These are phyloP conservation scores for Graphiopsis chlorocephala DNA, from an alignment of 2,329 filamentous ascomycete species.

Conservation along the genomic window DNA sequence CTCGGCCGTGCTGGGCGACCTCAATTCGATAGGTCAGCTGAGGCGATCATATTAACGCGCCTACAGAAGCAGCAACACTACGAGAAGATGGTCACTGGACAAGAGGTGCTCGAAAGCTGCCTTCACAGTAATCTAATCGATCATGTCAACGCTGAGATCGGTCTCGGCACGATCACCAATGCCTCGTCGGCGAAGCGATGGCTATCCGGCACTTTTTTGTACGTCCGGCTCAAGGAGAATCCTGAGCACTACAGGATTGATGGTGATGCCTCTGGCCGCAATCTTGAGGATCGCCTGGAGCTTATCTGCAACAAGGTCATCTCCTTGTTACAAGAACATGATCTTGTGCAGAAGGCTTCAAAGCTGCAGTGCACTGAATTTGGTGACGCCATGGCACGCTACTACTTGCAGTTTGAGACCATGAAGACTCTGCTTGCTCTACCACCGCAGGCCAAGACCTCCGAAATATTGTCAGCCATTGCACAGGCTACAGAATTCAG, in stretches of 20 bases:
- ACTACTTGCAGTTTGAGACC: constrained; percentile 75
- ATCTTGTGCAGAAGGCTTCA: constrained; percentile 52
- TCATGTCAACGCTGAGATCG: constrained; percentile 81
- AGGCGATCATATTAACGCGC: constrained; percentile 76
- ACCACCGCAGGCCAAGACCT: constrained; percentile 58
- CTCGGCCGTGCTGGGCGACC: constrained; percentile 78
- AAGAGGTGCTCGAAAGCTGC: constrained; percentile 72
- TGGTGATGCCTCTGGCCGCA: constrained; percentile 47
- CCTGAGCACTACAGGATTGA: constrained; percentile 68
- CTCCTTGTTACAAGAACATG: constrained; percentile 58
- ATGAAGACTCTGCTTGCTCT: constrained; percentile 70
- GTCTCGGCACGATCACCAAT: constrained; percentile 68
- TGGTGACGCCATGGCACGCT: constrained; percentile 77
- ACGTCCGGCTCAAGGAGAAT: constrained; percentile 69
- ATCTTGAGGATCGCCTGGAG: constrained; percentile 63
- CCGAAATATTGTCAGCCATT: constrained; percentile 65
- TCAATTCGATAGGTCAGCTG: constrained; percentile 74
- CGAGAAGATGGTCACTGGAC: constrained; percentile 69
- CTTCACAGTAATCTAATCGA: constrained; percentile 77
- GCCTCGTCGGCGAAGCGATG: constrained; percentile 66
- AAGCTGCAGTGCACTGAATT: constrained; percentile 65
- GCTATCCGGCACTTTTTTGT: constrained; percentile 75
- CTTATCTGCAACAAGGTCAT: constrained; percentile 70
- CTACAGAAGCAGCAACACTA: constrained; percentile 64
- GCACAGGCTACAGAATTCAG: constrained; percentile 70